phyloP scores from a whole-genome alignment of 2,329 filamentous ascomycete genomes.

The Hortaea sp. region DNA sequence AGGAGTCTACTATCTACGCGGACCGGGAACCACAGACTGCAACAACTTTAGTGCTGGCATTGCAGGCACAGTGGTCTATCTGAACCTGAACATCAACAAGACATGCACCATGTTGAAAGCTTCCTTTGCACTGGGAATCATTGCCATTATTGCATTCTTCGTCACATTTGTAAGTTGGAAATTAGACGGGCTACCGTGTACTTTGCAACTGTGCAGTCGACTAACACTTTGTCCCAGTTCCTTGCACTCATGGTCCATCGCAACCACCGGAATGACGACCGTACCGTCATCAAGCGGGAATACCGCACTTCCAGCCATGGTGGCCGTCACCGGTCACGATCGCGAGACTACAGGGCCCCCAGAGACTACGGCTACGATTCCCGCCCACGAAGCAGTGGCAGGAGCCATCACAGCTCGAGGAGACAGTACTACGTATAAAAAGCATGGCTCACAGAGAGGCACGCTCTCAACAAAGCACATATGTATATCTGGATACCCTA shows the following conservation, averaged over 20 bases:
- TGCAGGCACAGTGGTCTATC: conserved; percentile 4
- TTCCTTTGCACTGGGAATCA: conserved; percentile 78
- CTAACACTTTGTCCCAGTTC: conserved; percentile 22
- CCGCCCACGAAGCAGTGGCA: conserved; percentile 8
- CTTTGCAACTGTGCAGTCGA: not conserved
- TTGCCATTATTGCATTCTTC: conserved; percentile 74
- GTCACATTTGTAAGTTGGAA: conserved; percentile 51
- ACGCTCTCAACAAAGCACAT: not conserved
- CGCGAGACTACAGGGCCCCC: conserved; percentile 20
- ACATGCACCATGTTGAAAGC: conserved; percentile 89
- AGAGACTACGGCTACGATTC: conserved; percentile 15
- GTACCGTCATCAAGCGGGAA: conserved; percentile 44
- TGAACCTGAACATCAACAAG: conserved; percentile 50
- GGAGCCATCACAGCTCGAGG: conserved; percentile 15
- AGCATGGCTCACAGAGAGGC: not conserved
- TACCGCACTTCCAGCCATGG: conserved; percentile 35
- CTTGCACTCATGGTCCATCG: conserved; percentile 53
- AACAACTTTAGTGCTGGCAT: conserved; percentile 41
- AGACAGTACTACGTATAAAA: conserved; percentile 21
- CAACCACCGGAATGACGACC: conserved; percentile 33
- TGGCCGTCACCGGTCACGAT: conserved; percentile 28
- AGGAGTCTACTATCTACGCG: conserved; percentile 47
- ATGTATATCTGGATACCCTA: too few relatives aligned
- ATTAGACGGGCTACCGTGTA: too few relatives aligned
- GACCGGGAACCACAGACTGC: conserved; percentile 57